Evolutionary conservation across 2,329 filamentous ascomycete genomes (phyloP).

Genomic region (Aaosphaeria arxii): DNA sequence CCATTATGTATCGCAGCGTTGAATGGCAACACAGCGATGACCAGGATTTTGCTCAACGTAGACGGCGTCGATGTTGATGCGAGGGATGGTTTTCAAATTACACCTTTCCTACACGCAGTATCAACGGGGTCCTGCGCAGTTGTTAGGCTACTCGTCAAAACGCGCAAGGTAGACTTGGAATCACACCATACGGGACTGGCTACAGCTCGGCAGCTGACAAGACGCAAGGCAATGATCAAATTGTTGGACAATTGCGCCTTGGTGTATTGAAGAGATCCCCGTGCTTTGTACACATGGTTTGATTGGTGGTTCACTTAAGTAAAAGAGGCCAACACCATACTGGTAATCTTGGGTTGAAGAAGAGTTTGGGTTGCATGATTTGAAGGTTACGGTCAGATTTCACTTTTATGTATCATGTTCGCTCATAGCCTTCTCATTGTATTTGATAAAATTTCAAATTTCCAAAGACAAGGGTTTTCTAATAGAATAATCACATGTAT

Average conservation of each 20-base stretch:
- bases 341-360: neutral
- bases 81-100: neutral
- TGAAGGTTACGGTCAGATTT: too few species aligned
- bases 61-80: neutral
- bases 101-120: neutral
- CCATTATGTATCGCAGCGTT: neutral
- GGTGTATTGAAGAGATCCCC: neutral
- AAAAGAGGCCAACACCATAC: neutral
- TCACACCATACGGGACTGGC: neutral
- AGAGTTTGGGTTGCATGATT: too few species aligned
- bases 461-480: too few species aligned
- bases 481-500: neutral
- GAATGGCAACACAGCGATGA: neutral
- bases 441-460: too few species aligned
- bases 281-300: neutral
- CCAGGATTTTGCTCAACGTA: neutral
- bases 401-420: too few species aligned
- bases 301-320: neutral
- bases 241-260: neutral
- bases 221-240: too few species aligned
- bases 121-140: neutral
- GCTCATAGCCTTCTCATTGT: too few species aligned
- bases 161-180: neutral
- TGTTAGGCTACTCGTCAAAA: neutral
- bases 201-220: neutral